Evolutionary conservation across 192 early-diverging fungal genomes (phyloP).

Genomic region (Coemansia sp.): DNA sequence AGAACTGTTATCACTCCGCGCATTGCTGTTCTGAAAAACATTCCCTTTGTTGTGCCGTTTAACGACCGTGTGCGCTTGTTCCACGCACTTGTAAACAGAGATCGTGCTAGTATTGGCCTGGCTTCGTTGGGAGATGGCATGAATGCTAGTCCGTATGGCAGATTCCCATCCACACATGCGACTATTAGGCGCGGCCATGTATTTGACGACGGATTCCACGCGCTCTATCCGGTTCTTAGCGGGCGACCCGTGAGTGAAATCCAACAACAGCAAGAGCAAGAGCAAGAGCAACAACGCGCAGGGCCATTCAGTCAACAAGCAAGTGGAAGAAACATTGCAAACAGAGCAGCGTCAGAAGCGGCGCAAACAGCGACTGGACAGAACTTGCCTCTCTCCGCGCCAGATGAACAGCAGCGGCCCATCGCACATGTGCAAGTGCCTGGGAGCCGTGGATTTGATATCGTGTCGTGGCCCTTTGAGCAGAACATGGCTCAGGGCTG

Average conservation of each 20-base stretch:
- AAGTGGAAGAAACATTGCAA: not conserved
- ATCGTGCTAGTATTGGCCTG: conserved; percentile 50
- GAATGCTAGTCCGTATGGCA: conserved; percentile 8
- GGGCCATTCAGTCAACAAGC: not conserved
- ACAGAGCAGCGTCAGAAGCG: not conserved
- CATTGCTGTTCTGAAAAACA: conserved; percentile 66
- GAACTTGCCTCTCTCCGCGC: not conserved
- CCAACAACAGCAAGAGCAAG: not conserved
- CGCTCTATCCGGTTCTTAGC: conserved; percentile 63
- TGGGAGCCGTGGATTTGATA: conserved; percentile 8
- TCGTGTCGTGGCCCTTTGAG: conserved; percentile 4
- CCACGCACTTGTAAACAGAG: conserved; percentile 70
- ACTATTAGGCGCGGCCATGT: conserved; percentile 71
- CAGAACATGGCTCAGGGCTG: not conserved
- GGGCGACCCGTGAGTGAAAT: conserved; percentile 13
- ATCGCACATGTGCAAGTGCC: not conserved
- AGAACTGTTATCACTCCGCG: conserved; percentile 35
- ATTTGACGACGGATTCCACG: conserved; percentile 87
- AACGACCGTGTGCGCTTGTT: conserved; percentile 86
- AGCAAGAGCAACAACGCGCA: not conserved
- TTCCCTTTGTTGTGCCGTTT: conserved; percentile 93
- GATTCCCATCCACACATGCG: conserved; percentile 37
- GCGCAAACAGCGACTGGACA: not conserved
- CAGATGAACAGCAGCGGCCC: not conserved
- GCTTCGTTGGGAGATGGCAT: not conserved